Evolutionary conservation across 2,329 filamentous ascomycete genomes (phyloP).

Genomic region (Fonsecaea erecta): DNA sequence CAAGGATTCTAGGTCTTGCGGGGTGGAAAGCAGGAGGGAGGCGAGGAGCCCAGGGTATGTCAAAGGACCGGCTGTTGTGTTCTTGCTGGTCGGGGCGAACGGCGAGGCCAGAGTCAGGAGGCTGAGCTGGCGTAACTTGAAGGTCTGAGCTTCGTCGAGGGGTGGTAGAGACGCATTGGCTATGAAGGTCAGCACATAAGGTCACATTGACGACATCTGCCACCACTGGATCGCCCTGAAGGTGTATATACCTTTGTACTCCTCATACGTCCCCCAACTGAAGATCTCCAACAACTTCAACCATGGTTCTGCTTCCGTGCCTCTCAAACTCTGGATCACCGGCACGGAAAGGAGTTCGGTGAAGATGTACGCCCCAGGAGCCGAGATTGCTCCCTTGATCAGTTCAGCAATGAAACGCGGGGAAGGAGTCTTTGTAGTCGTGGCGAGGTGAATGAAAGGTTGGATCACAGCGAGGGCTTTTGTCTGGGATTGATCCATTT

Average conservation of each 20-base stretch:
- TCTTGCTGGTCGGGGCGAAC: slow-evolving; percentile 26
- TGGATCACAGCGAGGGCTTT: slow-evolving; percentile 66
- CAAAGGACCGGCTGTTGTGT: slow-evolving; percentile 59
- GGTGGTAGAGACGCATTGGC: slow-evolving; percentile 66
- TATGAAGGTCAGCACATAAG: slow-evolving; percentile 35
- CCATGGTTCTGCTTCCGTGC: slow-evolving; percentile 56
- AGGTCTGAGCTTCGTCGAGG: slow-evolving; percentile 72
- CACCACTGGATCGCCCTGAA: slow-evolving; percentile 23
- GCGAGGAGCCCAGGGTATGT: slow-evolving; percentile 72
- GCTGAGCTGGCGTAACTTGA: slow-evolving; percentile 89
- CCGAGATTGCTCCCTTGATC: slow-evolving; percentile 84
- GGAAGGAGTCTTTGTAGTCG: slow-evolving; percentile 72
- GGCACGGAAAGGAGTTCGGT: slow-evolving; percentile 84
- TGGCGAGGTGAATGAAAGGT: slow-evolving; percentile 88
- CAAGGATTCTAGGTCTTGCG: slow-evolving; percentile 78
- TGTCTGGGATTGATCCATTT: slow-evolving; percentile 55
- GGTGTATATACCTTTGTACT: slow-evolving; percentile 66
- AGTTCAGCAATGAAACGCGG: slow-evolving; percentile 84
- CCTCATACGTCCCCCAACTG: slow-evolving; percentile 84
- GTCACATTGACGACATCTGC: no score
- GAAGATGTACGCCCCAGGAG: slow-evolving; percentile 88
- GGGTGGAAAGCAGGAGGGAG: slow-evolving; percentile 68
- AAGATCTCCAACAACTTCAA: slow-evolving; percentile 83
- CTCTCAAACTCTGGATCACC: slow-evolving; percentile 73
- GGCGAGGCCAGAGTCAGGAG: slow-evolving; percentile 76